These are phyloP conservation scores for Coix lacrymajobi DNA, from an alignment of 176 grass and related monocot species.

Conservation along the genomic window DNA sequence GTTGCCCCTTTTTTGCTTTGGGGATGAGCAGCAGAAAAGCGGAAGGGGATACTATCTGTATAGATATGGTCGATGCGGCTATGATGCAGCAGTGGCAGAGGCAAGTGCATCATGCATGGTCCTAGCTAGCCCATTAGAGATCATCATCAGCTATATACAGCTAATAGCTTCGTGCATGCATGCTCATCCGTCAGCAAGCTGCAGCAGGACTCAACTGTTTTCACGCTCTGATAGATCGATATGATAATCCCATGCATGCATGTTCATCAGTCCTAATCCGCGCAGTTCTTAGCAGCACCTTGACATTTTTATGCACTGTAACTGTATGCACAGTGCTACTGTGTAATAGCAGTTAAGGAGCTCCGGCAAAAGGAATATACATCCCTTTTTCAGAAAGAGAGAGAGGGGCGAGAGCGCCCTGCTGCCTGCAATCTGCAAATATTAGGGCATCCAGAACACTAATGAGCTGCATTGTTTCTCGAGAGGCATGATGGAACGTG, in stretches of 20 bases:
- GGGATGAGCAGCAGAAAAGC: constrained; percentile 1
- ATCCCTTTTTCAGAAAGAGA: not conserved
- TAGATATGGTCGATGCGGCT: not conserved
- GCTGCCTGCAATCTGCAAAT: not conserved
- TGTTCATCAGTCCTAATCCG: not conserved
- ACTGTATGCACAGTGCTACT: not conserved
- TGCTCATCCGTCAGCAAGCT: not conserved
- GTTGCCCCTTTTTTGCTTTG: not conserved
- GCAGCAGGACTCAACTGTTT: not conserved
- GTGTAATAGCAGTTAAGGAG: not conserved
- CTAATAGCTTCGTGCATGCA: not conserved
- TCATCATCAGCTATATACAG: not conserved
- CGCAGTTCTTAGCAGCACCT: not conserved
- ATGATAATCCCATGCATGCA: not conserved
- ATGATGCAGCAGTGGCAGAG: not conserved
- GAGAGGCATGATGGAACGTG: not conserved
- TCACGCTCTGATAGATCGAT: not conserved
- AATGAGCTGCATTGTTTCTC: constrained; percentile 9
- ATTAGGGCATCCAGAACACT: not conserved
- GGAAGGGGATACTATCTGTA: not conserved
- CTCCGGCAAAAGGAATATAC: not conserved
- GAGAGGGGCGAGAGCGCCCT: not conserved
- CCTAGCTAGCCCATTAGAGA: not conserved
- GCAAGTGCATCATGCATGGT: not conserved
- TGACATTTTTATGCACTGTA: not conserved